A percentile compares a stretch with the other conserved stretches of the same genome.
Evolutionary conservation across 352 stramenopile genomes (phyloP).

Genomic region (Globisporangium uncinulatum): DNA sequence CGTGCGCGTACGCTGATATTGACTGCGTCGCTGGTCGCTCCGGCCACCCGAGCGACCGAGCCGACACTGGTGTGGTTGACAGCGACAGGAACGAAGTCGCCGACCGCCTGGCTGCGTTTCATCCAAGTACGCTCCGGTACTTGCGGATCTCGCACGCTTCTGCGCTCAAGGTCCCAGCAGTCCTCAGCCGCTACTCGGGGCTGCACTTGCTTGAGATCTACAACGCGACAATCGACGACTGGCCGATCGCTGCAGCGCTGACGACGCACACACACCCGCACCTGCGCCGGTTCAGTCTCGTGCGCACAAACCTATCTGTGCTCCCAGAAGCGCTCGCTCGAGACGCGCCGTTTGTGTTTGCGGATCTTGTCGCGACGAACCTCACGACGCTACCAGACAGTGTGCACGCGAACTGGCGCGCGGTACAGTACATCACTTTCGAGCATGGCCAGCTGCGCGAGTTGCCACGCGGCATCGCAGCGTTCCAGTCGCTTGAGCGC

Average conservation of each 20-base stretch:
- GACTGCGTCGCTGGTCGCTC: conserved; percentile 14
- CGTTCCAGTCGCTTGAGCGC: conserved; percentile 3
- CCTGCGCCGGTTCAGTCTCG: conserved; percentile 3
- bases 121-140: conserved; percentile 9
- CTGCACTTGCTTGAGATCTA: conserved; percentile 17
- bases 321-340: conserved; percentile 5
- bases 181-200: conserved; percentile 9
- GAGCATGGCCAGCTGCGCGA: conserved; percentile 10
- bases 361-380: conserved; percentile 10
- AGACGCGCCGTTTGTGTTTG: conserved; percentile 10
- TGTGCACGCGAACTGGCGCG: conserved; percentile 3
- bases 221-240: conserved; percentile 22
- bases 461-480: conserved; percentile 4
- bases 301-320: conserved; percentile 4
- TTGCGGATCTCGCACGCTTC: conserved; percentile 20
- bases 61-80: not conserved
- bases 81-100: not conserved
- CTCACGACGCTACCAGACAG: conserved; percentile 6
- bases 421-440: conserved; percentile 9
- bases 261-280: not conserved
- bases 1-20: conserved; percentile 18
- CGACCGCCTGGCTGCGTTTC: conserved; percentile 4
- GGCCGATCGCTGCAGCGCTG: conserved; percentile 9
- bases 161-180: conserved; percentile 11
- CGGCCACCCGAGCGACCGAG: not conserved